Base-by-base conservation (phyloP, 179 eudicot species). In the Spergularia azorica region DNA sequence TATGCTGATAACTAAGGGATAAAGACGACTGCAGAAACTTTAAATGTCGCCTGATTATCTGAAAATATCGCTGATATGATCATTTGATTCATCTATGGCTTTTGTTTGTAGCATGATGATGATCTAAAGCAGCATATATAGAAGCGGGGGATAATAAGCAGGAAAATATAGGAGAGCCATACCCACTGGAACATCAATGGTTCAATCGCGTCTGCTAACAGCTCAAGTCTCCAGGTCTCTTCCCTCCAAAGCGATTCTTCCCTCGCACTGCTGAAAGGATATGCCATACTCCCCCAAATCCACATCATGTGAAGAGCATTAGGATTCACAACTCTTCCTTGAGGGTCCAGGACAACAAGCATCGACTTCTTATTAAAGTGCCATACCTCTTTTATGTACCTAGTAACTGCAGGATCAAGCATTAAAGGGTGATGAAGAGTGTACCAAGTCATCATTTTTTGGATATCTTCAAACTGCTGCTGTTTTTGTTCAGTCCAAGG, bases 261-360 rank as follows among this genome's bases (percentile, higher is more conserved):
- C 72, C 80, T 85, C 8, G 82, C 76, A 67, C 78, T 83, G 20
- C 91, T 89, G 81, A 91, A 91, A 11, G 96, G 96, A 78, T 85
- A 91, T 32, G 93, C 96, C 68, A 68, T 15, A 63, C 88, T 82
- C 18, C 90, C 93, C 96, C 96, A 91, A 75, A 91, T 91, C 96
- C 90, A 91, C 88, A 89, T 79, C 92, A 90, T 87, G 78, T 89
- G 80, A 26, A 86, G 76, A 13, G 93, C 96, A 72, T 91, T 86
- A 14, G 76, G 77, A 79, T 88, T 88, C n/a, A 85, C 80, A 1
- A 83, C 87, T 74, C 79, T 83, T 5, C 93, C 96, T 41, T 85
- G 93, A 15, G 92, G 89, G 75, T 91, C 96, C 63, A 91, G 68
- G 59, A 91, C 96, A 5, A 89, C 90, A 2, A 91, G 91, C 76